Evolutionary conservation across 768 basidiomycete genomes (phyloP).

Genomic region (Paxillus ammoniavirescens): DNA sequence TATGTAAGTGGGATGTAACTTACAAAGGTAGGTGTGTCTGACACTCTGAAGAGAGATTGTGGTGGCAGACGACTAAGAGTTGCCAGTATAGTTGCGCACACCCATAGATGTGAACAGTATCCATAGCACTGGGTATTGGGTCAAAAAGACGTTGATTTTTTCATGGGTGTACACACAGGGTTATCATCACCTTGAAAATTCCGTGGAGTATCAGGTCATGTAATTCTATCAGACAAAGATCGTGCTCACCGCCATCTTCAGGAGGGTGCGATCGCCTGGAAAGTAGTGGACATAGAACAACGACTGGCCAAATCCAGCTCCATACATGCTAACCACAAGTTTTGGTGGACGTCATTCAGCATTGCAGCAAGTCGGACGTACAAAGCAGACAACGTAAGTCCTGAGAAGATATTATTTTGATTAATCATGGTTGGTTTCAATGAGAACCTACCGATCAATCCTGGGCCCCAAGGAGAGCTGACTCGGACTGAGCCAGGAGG

Average conservation of each 20-base stretch:
- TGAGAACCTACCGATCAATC: constrained; percentile 3
- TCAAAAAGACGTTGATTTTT: neutral
- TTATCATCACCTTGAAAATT: neutral
- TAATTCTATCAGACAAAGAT: neutral
- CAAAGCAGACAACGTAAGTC: neutral
- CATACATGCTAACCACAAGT: constrained; percentile 1
- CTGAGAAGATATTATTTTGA: neutral
- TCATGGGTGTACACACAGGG: neutral
- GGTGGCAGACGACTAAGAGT: neutral
- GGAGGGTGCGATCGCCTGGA: neutral
- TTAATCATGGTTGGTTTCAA: neutral
- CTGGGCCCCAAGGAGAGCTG: constrained; percentile 4
- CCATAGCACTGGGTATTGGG: neutral
- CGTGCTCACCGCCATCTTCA: constrained; percentile 4
- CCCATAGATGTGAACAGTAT: constrained; percentile 5
- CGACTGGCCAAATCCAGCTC: constrained; percentile 4
- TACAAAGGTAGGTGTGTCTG: neutral
- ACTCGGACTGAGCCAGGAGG: neutral
- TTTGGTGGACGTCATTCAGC: neutral
- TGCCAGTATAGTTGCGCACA: constrained; percentile 5
- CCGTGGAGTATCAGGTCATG: neutral
- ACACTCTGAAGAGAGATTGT: neutral
- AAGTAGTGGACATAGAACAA: constrained; percentile 7
- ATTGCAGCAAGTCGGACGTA: neutral
- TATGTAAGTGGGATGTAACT: neutral